phyloP scores from a whole-genome alignment of 2,329 filamentous ascomycete species.

The Epichloe uncinata region DNA sequence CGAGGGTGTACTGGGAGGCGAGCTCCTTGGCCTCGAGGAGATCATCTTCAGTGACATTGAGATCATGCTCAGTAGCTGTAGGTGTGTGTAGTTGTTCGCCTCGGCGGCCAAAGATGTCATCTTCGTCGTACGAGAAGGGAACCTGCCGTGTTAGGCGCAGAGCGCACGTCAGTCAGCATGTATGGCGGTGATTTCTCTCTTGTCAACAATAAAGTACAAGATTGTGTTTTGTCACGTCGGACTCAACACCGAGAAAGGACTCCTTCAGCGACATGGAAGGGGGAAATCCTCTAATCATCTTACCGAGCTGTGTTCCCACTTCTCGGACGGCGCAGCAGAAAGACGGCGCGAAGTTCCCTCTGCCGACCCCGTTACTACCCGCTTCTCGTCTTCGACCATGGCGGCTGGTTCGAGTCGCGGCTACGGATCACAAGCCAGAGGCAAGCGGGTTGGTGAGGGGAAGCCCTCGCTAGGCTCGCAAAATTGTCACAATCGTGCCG shows the following conservation, averaged over 20 bases:
- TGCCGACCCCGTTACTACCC: constrained; percentile 10
- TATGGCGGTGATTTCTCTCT: background rate
- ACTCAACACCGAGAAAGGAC: too few species aligned
- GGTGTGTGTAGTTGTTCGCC: constrained; percentile 14
- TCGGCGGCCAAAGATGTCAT: constrained; percentile 19
- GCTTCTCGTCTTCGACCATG: constrained; percentile 21
- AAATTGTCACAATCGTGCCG: constrained; percentile 9
- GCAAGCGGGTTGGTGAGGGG: constrained; percentile 3
- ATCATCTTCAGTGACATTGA: constrained; percentile 33
- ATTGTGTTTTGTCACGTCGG: too few species aligned
- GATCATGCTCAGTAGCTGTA: constrained; percentile 21
- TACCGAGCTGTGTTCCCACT: constrained; percentile 7
- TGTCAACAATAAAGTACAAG: background rate
- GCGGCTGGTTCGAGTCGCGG: background rate
- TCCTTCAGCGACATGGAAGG: too few species aligned
- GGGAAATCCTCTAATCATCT: background rate
- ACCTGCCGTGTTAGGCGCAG: constrained; percentile 12
- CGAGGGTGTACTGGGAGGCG: constrained; percentile 27
- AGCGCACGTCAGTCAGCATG: background rate
- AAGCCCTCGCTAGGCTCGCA: constrained; percentile 6
- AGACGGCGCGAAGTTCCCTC: constrained; percentile 9
- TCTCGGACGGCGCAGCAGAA: constrained; percentile 7
- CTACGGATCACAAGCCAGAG: background rate
- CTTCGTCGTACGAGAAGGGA: constrained; percentile 27
- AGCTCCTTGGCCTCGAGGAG: constrained; percentile 31